Conservation (phyloP, 129 eudicot genomes). For the Arctium lappa region DNA sequence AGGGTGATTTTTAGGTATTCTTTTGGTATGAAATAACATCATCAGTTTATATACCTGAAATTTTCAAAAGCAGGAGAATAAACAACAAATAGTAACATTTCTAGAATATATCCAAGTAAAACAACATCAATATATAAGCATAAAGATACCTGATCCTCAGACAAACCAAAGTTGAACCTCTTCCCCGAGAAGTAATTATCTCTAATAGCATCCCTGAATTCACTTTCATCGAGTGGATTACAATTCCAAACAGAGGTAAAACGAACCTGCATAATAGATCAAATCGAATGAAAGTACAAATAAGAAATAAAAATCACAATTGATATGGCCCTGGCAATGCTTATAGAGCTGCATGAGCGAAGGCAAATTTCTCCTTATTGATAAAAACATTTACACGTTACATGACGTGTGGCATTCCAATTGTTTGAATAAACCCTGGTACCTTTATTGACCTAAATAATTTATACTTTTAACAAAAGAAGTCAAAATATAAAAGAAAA, state of each 20-base stretch:
- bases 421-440: background rate
- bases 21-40: slow-evolving; percentile 34
- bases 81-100: slow-evolving; percentile 10
- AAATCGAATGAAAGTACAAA: slow-evolving; percentile 14
- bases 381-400: background rate
- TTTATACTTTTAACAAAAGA: background rate
- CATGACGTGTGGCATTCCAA: slow-evolving; percentile 4
- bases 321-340: background rate
- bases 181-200: slow-evolving; percentile 61
- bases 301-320: background rate
- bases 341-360: background rate
- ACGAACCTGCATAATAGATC: slow-evolving; percentile 44
- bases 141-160: background rate
- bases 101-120: background rate
- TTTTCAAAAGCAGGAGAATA: background rate
- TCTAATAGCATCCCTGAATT: slow-evolving; percentile 52
- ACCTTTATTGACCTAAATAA: background rate
- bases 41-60: slow-evolving; percentile 47
- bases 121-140: background rate
- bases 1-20: slow-evolving; percentile 11
- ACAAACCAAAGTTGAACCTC: slow-evolving; percentile 37
- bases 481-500: slow-evolving; percentile 4
- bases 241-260: slow-evolving; percentile 55
- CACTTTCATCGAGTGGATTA: slow-evolving; percentile 66
- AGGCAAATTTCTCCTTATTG: background rate